Base-by-base conservation (phyloP, 2,329 filamentous ascomycete species). In the Scorias spongiosa region DNA sequence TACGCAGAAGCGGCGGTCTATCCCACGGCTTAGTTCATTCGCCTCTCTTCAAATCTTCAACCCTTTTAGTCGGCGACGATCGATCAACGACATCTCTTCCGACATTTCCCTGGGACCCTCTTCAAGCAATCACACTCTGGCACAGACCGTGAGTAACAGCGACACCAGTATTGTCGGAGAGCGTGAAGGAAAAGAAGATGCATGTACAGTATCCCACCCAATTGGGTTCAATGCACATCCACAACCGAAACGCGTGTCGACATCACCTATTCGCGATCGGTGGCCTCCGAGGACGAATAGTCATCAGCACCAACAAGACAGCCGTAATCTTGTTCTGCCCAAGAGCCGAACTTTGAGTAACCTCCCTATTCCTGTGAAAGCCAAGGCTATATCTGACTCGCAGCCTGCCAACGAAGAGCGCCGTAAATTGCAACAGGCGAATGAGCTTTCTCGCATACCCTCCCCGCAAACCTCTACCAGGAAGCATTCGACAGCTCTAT, bases 261-360 rank as follows among this genome's bases (percentile, higher is more conserved):
- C 41, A 43, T 50, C 17, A 56, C 54, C 17, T 40, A 49, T 15
- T 53, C 51, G 41, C 57, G 52, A 44, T 51, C 43, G 15, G 28
- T 40, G 32, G 32, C 32, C 15, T 36, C 32, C 32, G 3, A 47
- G 53, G 9, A 50, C 52, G n/a, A 53, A 53, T 49, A 60, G 54
- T 42, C 61, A 60, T 47, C 49, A 60, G 29, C 53, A 56, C 34
- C 44, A 60, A 15, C 54, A 54, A 6, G 55, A 61, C 42, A 54
- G 61, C 38, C 54, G 58, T 10, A 50, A 54, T 40, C 54, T 53
- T 2, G 54, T 55, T 11, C 55, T 63, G 51, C 57, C 59, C 26
- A 51, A 57, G 39, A 61, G 59, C 46, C 50, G 54, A 20, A 62
- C 60, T 7, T 58, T 62, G 44, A 61, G 59, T 48, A 60, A 61